These are phyloP conservation scores for Petrea volubilis DNA, from an alignment of 257 asterid species.

Conservation along the genomic window DNA sequence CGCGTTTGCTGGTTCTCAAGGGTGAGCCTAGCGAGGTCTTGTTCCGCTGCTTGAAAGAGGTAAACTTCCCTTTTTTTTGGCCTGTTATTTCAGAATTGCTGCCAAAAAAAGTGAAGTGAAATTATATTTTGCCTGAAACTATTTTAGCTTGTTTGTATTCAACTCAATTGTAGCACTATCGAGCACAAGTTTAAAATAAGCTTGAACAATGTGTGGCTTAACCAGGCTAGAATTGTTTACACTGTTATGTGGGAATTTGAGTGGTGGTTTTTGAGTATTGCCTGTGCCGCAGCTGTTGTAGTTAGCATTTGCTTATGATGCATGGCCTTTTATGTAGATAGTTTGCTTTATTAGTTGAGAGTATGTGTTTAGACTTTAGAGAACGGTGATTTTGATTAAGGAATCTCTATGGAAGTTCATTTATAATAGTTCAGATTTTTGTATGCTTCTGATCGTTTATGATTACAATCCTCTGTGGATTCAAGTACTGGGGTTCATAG, in stretches of 20 bases:
- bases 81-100: neutral
- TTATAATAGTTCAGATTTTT: neutral
- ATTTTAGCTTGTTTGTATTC: neutral
- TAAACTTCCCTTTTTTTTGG: neutral
- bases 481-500: neutral
- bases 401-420: neutral
- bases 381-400: neutral
- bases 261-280: neutral
- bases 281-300: neutral
- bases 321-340: neutral
- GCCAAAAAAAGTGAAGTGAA: neutral
- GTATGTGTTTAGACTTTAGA: neutral
- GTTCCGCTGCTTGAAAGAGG: slow-evolving; percentile 78
- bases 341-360: neutral
- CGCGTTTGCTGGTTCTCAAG: slow-evolving; percentile 82
- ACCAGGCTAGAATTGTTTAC: neutral
- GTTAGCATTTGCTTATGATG: neutral
- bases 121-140: neutral
- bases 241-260: neutral
- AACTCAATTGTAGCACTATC: neutral
- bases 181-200: neutral
- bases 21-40: slow-evolving; percentile 81
- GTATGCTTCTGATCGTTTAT: neutral
- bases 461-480: neutral
- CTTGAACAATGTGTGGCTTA: neutral